Evolutionary conservation across 176 grass and related monocot species (phyloP), one percentile per base, ranked within the genome.

Genomic region (Puya raimondii): DNA sequence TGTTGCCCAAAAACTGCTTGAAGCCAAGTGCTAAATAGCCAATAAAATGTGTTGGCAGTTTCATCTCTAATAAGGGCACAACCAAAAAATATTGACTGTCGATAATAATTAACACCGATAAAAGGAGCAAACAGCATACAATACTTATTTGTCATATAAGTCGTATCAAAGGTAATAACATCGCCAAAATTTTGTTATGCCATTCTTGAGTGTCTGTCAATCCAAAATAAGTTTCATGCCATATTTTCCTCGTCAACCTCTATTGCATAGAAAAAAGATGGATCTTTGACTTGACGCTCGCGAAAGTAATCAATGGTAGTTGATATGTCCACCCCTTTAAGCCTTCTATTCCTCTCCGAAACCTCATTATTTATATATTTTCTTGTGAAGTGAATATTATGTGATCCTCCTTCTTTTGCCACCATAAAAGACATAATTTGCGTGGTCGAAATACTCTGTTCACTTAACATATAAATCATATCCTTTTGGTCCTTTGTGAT

Each of bases 201-300:
- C n/a, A n/a, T n/a, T n/a, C n/a, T n/a, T n/a, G n/a, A n/a, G n/a
- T n/a, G n/a, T n/a, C n/a, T n/a, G n/a, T n/a, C n/a, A 85, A 78
- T 64, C 64, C 23, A 81, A 23, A 80, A 85, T 0, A 72, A 2
- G 0, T 13, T 48, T 0, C 12, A 42, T 0, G 12, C 10, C 0
- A 0, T 8, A 11, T 74, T 2, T 0, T n/a, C 1, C 2, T n/a
- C 10, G 18, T 66, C 14, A 12, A 14, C 0, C 1, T 50, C 56
- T 2, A 56, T 0, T 4, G 3, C 67, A 53, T 77, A 81, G n/a
- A 12, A 51, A 86, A 11, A 79, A 82, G 51, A 9, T 4, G 48
- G 2, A 76, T 76, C 47, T 66, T 1, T 11, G 12, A 8, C 63
- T 69, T 69, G 51, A 10, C 51, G 10, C 51, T 53, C 13, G 11